Percentiles rank a stretch among this genome's conserved stretches.
Evolutionary conservation across 495 filamentous ascomycete species (phyloP).

Genomic region (Rhypophila decipiens): DNA sequence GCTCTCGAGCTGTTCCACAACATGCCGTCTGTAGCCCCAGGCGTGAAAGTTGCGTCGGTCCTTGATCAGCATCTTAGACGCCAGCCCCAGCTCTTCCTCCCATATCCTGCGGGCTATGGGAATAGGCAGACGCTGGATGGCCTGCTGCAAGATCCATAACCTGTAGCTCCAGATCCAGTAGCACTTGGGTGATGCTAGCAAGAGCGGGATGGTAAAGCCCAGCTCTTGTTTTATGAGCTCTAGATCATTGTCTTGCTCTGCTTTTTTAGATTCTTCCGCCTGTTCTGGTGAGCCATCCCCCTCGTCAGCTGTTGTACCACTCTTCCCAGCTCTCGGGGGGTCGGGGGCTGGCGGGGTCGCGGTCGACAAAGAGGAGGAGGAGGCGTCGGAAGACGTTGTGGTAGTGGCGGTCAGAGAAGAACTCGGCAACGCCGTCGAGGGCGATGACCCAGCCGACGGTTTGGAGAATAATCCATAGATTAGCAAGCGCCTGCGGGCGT

Average conservation of each 20-base stretch:
- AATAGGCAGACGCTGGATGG: constrained; percentile 53
- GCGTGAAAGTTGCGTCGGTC: constrained; percentile 95
- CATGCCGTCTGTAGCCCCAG: constrained; percentile 82
- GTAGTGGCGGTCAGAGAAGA: constrained; percentile 45
- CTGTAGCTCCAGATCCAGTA: constrained; percentile 99
- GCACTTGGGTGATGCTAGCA: constrained; percentile 85
- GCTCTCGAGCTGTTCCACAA: constrained; percentile 64
- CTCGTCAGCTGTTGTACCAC: constrained; percentile 47
- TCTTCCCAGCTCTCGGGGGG: constrained; percentile 49
- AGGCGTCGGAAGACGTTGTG: constrained; percentile 44
- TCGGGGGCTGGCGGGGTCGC: constrained; percentile 39
- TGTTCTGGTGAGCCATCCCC: neutral
- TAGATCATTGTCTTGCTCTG: constrained; percentile 19
- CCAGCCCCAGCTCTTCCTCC: constrained; percentile 74
- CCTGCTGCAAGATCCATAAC: constrained; percentile 74
- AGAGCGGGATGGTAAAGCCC: constrained; percentile 71
- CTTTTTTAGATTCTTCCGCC: neutral
- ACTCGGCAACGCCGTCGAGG: constrained; percentile 52
- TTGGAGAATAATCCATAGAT: constrained; percentile 48
- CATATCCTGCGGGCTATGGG: constrained; percentile 58
- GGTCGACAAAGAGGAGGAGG: constrained; percentile 40
- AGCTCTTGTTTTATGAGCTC: constrained; percentile 56
- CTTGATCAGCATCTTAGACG: constrained; percentile 74
- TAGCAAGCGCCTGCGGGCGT: constrained; percentile 71
- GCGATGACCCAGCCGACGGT: constrained; percentile 44